Base-by-base conservation (phyloP, 441 rosid species). In the Gossypium schwendimanii region DNA sequence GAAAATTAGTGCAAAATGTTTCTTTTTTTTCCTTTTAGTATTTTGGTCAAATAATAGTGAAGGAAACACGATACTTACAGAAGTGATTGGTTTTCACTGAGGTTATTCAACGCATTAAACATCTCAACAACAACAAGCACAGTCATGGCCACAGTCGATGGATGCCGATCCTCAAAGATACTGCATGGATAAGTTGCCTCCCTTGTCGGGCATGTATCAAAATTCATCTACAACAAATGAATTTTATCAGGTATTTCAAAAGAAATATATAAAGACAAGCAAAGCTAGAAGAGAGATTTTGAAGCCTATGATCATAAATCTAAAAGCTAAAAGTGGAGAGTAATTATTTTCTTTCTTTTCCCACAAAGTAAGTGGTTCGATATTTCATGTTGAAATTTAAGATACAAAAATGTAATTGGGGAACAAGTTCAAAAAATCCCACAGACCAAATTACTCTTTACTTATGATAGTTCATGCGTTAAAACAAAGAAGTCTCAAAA, bases 91-190 rank as follows among this genome's bases (percentile, higher is more conserved):
- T 93, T 95, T 85, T 95, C 99, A 68, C 98, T 93, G 79, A 95
- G 98, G 85, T 95, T 95, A 80, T 95, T 95, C 82, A 95, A 82
- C 80, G 99, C 97, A 72, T 95, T 95, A 81, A 93, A 95, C 99
- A 95, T 95, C 88, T 95, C 99, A 75, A 95, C 99, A 49, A 95
- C 98, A 79, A 95, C 98, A 84, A 95, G 99, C 72, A 95, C 99
- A 20, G 99, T 95, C 99, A 93, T 93, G 53, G 98, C 78, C 70
- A 95, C 91, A 33, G 99, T 91, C 45, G 99, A 95, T 74, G 99
- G 99, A 88, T 93, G 98, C 68, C 85, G 87, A 81, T 93, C 97
- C 66, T 95, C 94, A 79, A 95, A 95, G 77, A 93, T 80, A 81
- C 91, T 95, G 84, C 99, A 95, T 12, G 94, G 95, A 70, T 91